phyloP scores from a whole-genome alignment of 2,329 filamentous ascomycete genomes.

The Aspergillus japonicus region DNA sequence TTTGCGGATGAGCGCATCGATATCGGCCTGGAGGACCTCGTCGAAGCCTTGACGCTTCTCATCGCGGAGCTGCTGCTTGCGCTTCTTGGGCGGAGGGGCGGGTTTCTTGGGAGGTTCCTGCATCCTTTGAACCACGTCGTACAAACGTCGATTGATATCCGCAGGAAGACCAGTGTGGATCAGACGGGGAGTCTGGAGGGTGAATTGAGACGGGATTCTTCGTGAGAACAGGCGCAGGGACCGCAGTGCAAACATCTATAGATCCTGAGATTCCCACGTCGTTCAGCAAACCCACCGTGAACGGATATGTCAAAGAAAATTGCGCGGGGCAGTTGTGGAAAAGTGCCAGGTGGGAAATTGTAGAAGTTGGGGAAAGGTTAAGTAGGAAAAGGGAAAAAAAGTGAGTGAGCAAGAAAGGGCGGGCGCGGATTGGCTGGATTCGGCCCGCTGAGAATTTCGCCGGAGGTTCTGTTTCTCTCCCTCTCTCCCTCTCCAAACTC shows the following conservation, averaged over 20 bases:
- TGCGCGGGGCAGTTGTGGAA: neutral
- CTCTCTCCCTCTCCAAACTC: neutral
- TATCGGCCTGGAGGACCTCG: slow-evolving; percentile 65
- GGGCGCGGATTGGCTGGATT: slow-evolving; percentile 23
- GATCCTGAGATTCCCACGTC: neutral
- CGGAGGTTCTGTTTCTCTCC: slow-evolving; percentile 8
- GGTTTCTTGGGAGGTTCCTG: slow-evolving; percentile 27
- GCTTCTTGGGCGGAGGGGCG: slow-evolving; percentile 26
- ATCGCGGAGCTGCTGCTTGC: slow-evolving; percentile 54
- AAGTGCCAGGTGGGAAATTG: neutral
- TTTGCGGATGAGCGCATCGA: slow-evolving; percentile 47
- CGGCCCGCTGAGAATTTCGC: slow-evolving; percentile 28
- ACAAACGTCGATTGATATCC: slow-evolving; percentile 22
- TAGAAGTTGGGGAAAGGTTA: slow-evolving; percentile 2
- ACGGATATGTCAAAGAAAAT: neutral
- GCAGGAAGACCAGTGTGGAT: slow-evolving; percentile 10
- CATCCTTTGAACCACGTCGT: slow-evolving; percentile 24
- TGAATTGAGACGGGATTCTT: slow-evolving; percentile 4
- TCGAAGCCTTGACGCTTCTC: slow-evolving; percentile 64
- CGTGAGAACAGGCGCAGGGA: slow-evolving; percentile 4
- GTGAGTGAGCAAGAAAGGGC: slow-evolving; percentile 18
- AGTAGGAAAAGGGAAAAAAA: slow-evolving; percentile 4
- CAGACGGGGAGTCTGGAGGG: slow-evolving; percentile 8
- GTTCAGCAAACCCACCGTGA: too few relatives aligned
- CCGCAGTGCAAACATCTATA: slow-evolving; percentile 13